A percentile compares a stretch with the other conserved stretches of the same genome.
Evolutionary conservation across 169 alveolate genomes (phyloP).

Genomic region (Cystoisospora suis): DNA sequence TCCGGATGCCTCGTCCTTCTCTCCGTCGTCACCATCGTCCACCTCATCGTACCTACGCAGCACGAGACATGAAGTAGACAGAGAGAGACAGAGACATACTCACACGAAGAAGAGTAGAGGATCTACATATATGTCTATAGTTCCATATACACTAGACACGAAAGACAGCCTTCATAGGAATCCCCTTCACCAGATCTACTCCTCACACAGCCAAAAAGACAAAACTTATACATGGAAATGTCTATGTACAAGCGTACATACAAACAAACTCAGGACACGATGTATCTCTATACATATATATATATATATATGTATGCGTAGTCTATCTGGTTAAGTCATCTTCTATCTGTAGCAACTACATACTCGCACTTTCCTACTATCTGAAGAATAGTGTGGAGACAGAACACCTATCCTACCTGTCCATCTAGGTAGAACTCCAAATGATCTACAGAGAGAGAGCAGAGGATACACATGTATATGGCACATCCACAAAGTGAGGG

Average conservation of each 20-base stretch:
- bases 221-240: too few species aligned
- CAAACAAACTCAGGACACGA: background rate
- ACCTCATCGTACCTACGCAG: slow-evolving; percentile 44
- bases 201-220: too few species aligned
- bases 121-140: background rate
- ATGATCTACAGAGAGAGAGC: too few species aligned
- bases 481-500: background rate
- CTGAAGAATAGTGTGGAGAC: too few species aligned
- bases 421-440: too few species aligned
- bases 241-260: background rate
- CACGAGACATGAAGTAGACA: background rate
- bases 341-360: too few species aligned
- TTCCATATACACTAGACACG: too few species aligned
- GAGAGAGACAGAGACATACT: background rate
- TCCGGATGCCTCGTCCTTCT: background rate
- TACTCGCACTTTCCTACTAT: too few species aligned
- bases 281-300: background rate
- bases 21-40: slow-evolving; percentile 25
- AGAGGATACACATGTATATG: background rate
- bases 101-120: background rate
- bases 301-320: background rate
- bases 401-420: too few species aligned
- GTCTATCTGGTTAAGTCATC: too few species aligned
- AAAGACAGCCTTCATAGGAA: too few species aligned
- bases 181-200: too few species aligned